Base-by-base conservation (phyloP, 352 stramenopile species). In the Blastocystis sp. region DNA sequence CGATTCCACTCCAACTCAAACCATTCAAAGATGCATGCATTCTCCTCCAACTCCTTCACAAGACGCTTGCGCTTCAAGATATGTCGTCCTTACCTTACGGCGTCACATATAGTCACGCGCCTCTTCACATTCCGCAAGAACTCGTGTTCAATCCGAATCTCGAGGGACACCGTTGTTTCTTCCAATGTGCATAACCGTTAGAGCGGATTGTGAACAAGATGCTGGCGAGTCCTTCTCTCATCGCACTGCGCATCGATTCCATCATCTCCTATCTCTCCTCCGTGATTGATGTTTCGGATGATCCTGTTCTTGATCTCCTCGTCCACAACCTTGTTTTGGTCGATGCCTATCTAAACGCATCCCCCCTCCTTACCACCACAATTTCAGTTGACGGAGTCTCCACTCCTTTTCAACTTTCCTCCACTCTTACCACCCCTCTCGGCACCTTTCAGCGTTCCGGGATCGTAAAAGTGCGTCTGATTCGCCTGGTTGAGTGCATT, bases 11-110 rank as follows among this genome's bases (percentile, higher is more conserved):
- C 28, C 28, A 34, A 34, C 28, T 34, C 48, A 81, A 81, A 42
- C 43, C 45, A 3, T 81, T 64, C 43, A 57, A 60, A 19, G 71
- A 81, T 42, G n/a, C 10, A 2, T 81, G 71, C 71, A 66, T 81
- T n/a, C 3, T 81, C 38, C n/a, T 81, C 45, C 71, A 81, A 42
- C 62, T 69, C 11, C 62, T 69, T 11, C 21, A 69, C 21, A 42
- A 28, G 11, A 65, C 66, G 71, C 57, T 81, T n/a, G 19, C 14
- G 34, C 6, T 65, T 24, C 40, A 34, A 34, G 28, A 34, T 34
- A 34, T 34, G 28, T 34, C 28, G 28, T 34, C 28, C 28, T 34
- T 34, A 34, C 28, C 28, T 34, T 34, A 34, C 28, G 28, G 28
- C 28, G 28, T 48, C 21, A 34, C 21, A 24, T 24, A 43, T 21